Evolutionary conservation across 768 basidiomycete species (phyloP), one percentile per base, ranked within the genome.

Genomic region (Glaciozyma antarctica): DNA sequence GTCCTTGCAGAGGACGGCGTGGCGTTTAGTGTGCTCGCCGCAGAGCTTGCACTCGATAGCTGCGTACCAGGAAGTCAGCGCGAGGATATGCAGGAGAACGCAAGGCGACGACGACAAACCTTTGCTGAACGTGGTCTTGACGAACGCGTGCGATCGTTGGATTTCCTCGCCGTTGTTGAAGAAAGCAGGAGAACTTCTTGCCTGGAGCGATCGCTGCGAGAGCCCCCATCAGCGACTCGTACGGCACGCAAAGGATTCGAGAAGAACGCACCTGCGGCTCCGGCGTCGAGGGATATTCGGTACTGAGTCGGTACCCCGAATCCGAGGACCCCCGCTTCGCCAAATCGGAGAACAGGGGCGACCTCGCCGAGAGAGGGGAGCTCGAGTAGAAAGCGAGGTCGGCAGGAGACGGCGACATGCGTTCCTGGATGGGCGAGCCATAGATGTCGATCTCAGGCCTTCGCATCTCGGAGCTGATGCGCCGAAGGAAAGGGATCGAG

Each of bases 41-140:
- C 93, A 95, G 21, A 95, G 86, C 47, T 89, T 82, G 77, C 93
- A 97, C 3, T 82, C 78, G 80, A 95, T 86, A 32, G 89, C 93
- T 97, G 72, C 0, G 53, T 7, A 60, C 2, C 63, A 56, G 43
- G 56, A 59, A 58, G 64, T 43, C 28, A 55, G 53, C 16, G 22
- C 43, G 60, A n/a, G n/a, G n/a, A n/a, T n/a, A n/a, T n/a, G n/a
- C n/a, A n/a, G n/a, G n/a, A n/a, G n/a, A n/a, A n/a, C n/a, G 19
- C 6, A 45, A 30, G 8, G n/a, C 3, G 19, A 47, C 16, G 19
- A 24, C 66, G 51, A 80, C 88, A 75, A 75, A 95, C 92, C 84
- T 80, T 92, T 92, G 73, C 86, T 85, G 76, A 97, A 95, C 13
- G 87, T 87, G 5, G 90, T 93, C 79, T 89, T 92, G 38, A 94